Base-by-base conservation (phyloP, 306 rosid genomes). In the Gastrolobium villosum region DNA sequence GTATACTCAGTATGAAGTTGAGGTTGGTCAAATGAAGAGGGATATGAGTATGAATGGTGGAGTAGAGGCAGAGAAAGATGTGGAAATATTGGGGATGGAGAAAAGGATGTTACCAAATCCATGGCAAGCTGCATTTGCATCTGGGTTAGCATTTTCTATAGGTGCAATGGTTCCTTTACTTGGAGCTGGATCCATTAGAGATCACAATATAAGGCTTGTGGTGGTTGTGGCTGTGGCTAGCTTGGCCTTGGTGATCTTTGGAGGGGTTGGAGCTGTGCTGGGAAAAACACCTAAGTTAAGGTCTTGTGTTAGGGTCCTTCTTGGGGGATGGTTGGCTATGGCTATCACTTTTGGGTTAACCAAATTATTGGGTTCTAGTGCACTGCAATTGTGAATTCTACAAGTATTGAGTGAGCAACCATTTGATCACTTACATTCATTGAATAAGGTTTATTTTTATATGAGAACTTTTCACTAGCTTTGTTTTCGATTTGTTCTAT, bases 311-410 rank as follows among this genome's bases (percentile, higher is more conserved):
- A 81, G 85, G 55, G 63, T 84, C 44, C 65, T 84, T 13, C 3
- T 50, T 60, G 85, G 88, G 20, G 88, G 83, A 2, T 77, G 82
- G 83, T 6, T 65, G 55, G 85, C 88, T 13, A 81, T 65, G 83
- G 77, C 74, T 14, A 14, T 84, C 50, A 81, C 85, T 35, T 81
- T 36, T 72, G 88, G 77, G 13, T 15, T 81, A 11, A 81, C 80
- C 56, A 72, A 75, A 72, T 65, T 72, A 14, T 44, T 75, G 63
- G 59, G 4, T n/a, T 79, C 2, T 28, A 7, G 35, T 5, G 72
- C 61, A 43, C 15, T 78, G 53, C 5, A 66, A 11, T 34, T 77
- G 50, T 70, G 60, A 69, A 32, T 31, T 48, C 10, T 28, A 28
- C 39, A 56, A 26, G 62, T 56, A 9, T 9, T 8, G 63, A 56